These are phyloP conservation scores for Oryza nivara DNA, from an alignment of 176 grass and related monocot species.

Conservation along the genomic window DNA sequence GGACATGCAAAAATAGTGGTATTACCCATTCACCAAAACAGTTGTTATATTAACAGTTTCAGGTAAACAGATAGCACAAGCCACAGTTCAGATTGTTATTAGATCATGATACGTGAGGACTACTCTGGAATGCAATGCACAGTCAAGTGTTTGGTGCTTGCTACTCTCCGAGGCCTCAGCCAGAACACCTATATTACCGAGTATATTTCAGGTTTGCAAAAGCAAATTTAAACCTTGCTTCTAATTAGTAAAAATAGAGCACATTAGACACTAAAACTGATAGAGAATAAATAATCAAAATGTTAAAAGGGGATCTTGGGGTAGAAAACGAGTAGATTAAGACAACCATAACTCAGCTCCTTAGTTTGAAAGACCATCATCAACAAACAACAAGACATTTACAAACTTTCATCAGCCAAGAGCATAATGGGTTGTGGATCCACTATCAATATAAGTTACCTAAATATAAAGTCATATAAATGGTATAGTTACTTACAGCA, in stretches of 20 bases:
- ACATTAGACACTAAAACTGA: not conserved
- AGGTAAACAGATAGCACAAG: constrained; percentile 13
- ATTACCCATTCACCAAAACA: not conserved
- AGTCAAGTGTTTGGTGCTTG: not conserved
- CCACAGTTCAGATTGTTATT: not conserved
- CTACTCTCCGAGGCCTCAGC: too few species aligned
- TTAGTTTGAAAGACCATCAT: not conserved
- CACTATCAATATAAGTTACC: too few species aligned
- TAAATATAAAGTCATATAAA: constrained; percentile 14
- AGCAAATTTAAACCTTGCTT: too few species aligned
- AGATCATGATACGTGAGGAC: not conserved
- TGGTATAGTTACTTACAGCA: constrained; percentile 3
- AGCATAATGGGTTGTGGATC: constrained; percentile 11
- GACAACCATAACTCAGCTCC: constrained; percentile 22
- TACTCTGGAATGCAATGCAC: constrained; percentile 7
- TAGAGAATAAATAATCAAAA: constrained; percentile 9
- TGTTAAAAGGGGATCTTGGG: not conserved
- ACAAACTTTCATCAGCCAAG: not conserved
- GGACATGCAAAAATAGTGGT: not conserved
- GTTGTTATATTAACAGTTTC: too few species aligned
- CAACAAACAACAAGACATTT: constrained; percentile 37
- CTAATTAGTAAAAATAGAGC: not conserved
- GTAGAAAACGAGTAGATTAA: constrained; percentile 15
- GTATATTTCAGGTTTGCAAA: too few species aligned
- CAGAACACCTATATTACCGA: too few species aligned